Base-by-base conservation (phyloP, 345 rosid genomes). In the Arabis hirsuta region DNA sequence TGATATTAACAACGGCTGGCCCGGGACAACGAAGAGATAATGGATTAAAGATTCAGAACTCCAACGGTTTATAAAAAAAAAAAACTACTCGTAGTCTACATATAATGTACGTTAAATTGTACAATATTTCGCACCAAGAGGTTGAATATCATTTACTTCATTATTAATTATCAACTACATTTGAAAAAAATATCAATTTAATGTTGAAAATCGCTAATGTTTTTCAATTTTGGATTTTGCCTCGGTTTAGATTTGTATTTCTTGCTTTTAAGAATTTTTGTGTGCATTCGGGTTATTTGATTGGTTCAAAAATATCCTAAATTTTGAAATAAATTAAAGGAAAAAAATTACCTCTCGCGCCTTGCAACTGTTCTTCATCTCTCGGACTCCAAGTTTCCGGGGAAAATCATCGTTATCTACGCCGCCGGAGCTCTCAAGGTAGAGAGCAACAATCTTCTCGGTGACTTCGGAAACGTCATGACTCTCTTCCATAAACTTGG, bases 401-500 rank as follows among this genome's bases (percentile, higher is more conserved):
- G n/a, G 5, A 7, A 62, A 0, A 9, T 16, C 52, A 41, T 55
- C 4, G 14, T 12, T 65, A n/a, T 29, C 20, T 14, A 42, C 12
- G 19, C 42, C 55, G n/a, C 67, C 64, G 36, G 69, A 16, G 6
- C 48, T 81, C 31, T 29, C 79, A 69, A 63, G 12, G 34, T 81
- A 85, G 59, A 85, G 82, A 74, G 67, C 60, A 73, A 86, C 36
- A 44, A 92, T 77, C 82, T 63, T 90, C 69, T 84, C 85, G 1
- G 87, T 86, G 5, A 76, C 88, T 69, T 87, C 91, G 0, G 56
- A 81, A 38, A 76, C 84, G 26, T 90, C 86, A 13, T 55, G 73
- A 47, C 95, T 85, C 77, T 85, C 90, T 42, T 73, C 78, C 82
- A 90, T 67, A 71, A 92, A 53, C 77, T 72, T 86, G 24, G 65